Evolutionary conservation across 371 early-diverging fungal species (phyloP), one percentile per base, ranked within the genome.

Genomic region (Actinomortierella wolfii): DNA sequence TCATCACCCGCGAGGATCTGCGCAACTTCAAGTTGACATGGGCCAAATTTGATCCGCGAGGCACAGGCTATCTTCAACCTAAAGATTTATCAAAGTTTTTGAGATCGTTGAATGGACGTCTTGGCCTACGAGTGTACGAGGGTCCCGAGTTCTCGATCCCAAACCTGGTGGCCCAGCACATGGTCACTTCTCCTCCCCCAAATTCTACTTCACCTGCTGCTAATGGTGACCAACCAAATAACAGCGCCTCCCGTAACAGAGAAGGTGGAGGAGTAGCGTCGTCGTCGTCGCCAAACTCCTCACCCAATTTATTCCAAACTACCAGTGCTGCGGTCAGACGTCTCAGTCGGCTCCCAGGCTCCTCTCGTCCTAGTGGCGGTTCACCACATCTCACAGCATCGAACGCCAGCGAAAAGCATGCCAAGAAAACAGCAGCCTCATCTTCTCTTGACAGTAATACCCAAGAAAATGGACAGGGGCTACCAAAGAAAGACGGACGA

Each of bases 11-110:
- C 17, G 69, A 82, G 17, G 84, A 84, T 46, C 50, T 84, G 17
- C 51, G 81, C 54, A 84, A 83, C 41, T 84, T 67, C 57, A 82
- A 82, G 59, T n/a, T 64, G 51, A 80, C 77, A 13, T 84, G 84
- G 84, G 64, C 78, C 0, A 43, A 56, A 4, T 68, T 75, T 43
- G 84, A 84, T 57, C 83, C 81, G 8, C 68, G 52, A 20, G 84
- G 81, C 1, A 82, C 83, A 7, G 84, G 84, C 1, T 82, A 73
- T 23, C 78, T 84, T 9, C 61, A 61, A 13, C 75, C 76, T 23
- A 63, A 73, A 34, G 53, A 82, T 43, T 63, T 82, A 2, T 76
- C 82, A 4, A 67, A 60, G 9, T 81, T 84, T 54, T 41, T 84
- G 34, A 56, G 69, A 21, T 80, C 80, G 47, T 41, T 84, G 14